Conservation (phyloP, 805 yeast genomes). For the Ogataea nakhonphanomensis region DNA sequence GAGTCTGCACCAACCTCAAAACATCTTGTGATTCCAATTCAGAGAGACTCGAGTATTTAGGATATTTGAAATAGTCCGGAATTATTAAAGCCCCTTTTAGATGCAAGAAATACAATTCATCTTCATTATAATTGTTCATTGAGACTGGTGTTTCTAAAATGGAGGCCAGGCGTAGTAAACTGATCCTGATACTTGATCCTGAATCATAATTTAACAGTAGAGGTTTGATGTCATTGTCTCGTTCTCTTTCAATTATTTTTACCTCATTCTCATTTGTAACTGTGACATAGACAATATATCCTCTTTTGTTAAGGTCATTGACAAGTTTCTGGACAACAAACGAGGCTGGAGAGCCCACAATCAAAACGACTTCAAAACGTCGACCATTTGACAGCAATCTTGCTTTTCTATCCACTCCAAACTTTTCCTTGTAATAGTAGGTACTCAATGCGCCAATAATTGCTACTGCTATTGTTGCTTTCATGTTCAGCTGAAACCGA, state of each 20-base stretch:
- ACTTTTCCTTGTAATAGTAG: neutral
- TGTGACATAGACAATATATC: constrained; percentile 77
- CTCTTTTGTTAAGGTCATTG: constrained; percentile 70
- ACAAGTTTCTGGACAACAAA: constrained; percentile 69
- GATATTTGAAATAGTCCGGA: constrained; percentile 49
- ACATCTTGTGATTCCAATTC: constrained; percentile 30
- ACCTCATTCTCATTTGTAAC: constrained; percentile 60
- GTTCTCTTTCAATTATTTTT: constrained; percentile 51
- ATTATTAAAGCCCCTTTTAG: constrained; percentile 66
- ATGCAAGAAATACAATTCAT: constrained; percentile 32
- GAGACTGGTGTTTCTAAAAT: constrained; percentile 39
- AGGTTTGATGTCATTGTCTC: constrained; percentile 67
- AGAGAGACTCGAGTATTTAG: constrained; percentile 28
- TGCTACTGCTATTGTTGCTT: neutral
- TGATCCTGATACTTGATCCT: constrained; percentile 40
- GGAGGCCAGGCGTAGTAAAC: constrained; percentile 47
- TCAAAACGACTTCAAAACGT: constrained; percentile 67
- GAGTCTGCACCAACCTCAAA: constrained; percentile 24
- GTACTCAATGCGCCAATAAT: constrained; percentile 1
- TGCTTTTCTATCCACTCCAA: constrained; percentile 46
- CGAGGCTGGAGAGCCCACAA: constrained; percentile 75
- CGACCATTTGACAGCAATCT: constrained; percentile 64
- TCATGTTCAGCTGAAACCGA: neutral
- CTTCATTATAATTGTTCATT: constrained; percentile 39
- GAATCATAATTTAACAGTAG: constrained; percentile 50